phyloP scores from a whole-genome alignment of 768 basidiomycete genomes.

The Pholiota microspora region DNA sequence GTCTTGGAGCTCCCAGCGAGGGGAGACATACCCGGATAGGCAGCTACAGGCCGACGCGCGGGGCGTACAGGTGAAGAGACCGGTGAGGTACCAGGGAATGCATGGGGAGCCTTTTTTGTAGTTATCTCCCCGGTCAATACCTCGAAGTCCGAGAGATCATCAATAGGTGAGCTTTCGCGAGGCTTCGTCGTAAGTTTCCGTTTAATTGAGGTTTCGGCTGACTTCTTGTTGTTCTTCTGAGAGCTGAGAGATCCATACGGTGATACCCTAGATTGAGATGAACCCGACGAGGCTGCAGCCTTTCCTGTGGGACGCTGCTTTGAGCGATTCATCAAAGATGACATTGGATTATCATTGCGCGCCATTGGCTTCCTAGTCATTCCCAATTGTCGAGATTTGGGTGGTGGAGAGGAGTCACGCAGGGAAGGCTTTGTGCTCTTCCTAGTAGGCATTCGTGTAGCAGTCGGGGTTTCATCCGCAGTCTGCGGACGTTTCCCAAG shows the following conservation, averaged over 20 bases:
- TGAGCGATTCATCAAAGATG: background rate
- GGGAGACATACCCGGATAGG: slow-evolving; percentile 11
- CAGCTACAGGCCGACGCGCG: background rate
- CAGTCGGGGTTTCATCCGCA: background rate
- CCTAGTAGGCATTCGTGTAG: background rate
- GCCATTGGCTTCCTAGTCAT: background rate
- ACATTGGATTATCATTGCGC: background rate
- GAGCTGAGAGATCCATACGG: background rate
- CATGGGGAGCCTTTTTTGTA: background rate
- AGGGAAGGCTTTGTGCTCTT: background rate
- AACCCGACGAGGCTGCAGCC: background rate
- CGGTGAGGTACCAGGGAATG: slow-evolving; percentile 5
- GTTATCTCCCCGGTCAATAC: slow-evolving; percentile 2
- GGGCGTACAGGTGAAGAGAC: background rate
- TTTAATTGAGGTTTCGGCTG: background rate
- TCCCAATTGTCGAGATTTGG: background rate
- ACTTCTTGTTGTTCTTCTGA: background rate
- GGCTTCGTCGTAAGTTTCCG: background rate
- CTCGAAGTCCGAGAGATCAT: slow-evolving; percentile 5
- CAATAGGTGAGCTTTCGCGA: slow-evolving; percentile 1
- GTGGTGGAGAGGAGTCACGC: background rate
- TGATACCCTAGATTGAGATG: background rate
- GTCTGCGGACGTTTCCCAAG: background rate
- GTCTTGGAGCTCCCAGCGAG: background rate
- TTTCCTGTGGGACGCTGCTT: background rate